These are phyloP conservation scores for Leccinum sublutescens DNA, from an alignment of 768 basidiomycete species.

Conservation along the genomic window DNA sequence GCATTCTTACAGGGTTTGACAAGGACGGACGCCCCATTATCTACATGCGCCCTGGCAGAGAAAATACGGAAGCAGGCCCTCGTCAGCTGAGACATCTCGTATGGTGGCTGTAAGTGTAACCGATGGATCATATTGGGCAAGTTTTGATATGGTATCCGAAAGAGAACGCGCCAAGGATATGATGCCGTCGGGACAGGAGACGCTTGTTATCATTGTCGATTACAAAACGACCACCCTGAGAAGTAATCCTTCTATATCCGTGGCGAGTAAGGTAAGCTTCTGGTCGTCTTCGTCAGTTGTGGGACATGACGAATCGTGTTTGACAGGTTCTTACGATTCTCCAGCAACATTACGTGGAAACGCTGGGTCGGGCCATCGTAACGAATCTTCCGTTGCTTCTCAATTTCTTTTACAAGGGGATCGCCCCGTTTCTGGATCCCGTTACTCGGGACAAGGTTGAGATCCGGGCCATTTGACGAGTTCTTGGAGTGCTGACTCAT, in stretches of 20 bases:
- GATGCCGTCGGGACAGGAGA: constrained; percentile 83
- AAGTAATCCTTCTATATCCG: constrained; percentile 80
- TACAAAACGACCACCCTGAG: constrained; percentile 80
- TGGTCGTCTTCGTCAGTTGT: background rate
- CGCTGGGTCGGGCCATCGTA: constrained; percentile 80
- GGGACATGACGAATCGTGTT: background rate
- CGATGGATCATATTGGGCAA: background rate
- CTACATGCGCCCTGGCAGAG: constrained; percentile 84
- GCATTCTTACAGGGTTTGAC: constrained; percentile 84
- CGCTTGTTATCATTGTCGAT: constrained; percentile 80
- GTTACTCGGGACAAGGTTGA: constrained; percentile 82
- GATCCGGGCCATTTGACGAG: background rate
- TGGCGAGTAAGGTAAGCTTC: constrained; percentile 65
- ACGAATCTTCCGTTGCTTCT: constrained; percentile 76
- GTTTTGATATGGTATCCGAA: constrained; percentile 8
- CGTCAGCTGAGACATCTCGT: constrained; percentile 84
- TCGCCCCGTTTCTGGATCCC: constrained; percentile 84
- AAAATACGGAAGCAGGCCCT: constrained; percentile 77
- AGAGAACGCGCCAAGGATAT: constrained; percentile 89
- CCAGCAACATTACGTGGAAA: constrained; percentile 88
- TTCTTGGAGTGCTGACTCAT: background rate
- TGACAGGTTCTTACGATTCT: constrained; percentile 68
- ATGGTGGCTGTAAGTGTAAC: constrained; percentile 69
- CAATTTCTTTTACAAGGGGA: constrained; percentile 79
- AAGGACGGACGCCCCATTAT: constrained; percentile 82